Base-by-base conservation (phyloP, 495 filamentous ascomycete genomes). In the Aspergillus saccharolyticus region DNA sequence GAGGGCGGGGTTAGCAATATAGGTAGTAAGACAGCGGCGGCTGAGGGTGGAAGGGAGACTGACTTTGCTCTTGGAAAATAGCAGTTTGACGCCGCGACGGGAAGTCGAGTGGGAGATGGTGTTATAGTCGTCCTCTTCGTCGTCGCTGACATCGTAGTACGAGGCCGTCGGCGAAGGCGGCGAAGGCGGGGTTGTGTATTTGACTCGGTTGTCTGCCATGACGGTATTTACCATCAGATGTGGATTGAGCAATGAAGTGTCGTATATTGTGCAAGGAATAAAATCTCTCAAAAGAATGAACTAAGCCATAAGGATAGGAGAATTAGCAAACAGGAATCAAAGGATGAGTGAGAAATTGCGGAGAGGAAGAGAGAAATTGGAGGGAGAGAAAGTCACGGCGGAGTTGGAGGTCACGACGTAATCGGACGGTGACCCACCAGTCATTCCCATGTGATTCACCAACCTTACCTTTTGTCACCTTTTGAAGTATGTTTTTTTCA, bases 21-120 rank as follows among this genome's bases (percentile, higher is more conserved):
- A 18, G 12, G 42, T n/a, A n/a, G n/a, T n/a, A n/a, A n/a, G n/a
- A n/a, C n/a, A 4, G n/a, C 42, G 16, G 18, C 24, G 19, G n/a
- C 16, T 20, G 22, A 21, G 28, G 14, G 9, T 28, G 15, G 15
- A 18, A n/a, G n/a, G 22, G 19, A 19, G 28, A 68, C 78, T 42
- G 61, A 86, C 90, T 78, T 98, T 98, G 85, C 91, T 96, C 74
- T 98, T 98, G 21, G 91, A 91, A 65, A 86, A 97, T 22, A 98
- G 75, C n/a, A 98, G 78, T 76, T 97, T 98, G 44, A 98, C 95
- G 6, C 94, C 93, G 57, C 85, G 83, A 2, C 89, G 87, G 1
- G 87, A 84, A 53, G 77, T 82, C 15, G 85, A 85, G 69, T 95
- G 90, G 10, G 90, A 90, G 70, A 98, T 94, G 20, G 92, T 97